A percentile compares a stretch with the other conserved stretches of the same genome.
phyloP scores from a whole-genome alignment of 495 filamentous ascomycete genomes.

The Hypoxylon cercidicola region DNA sequence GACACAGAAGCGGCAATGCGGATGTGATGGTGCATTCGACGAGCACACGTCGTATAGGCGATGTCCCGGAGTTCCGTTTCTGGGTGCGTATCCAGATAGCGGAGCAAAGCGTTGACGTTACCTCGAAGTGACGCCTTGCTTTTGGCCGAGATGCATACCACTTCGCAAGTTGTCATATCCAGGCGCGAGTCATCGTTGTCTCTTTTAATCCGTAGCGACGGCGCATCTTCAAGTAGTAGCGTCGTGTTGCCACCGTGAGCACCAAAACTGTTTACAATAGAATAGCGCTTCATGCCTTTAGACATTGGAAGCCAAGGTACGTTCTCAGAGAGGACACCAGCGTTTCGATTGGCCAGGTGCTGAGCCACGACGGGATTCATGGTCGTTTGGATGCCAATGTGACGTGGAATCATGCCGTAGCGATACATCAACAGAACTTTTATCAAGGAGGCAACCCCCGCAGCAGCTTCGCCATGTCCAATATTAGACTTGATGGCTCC shows the following conservation, averaged over 20 bases:
- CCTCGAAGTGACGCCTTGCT: constrained; percentile 43
- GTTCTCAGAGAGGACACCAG: too few species aligned
- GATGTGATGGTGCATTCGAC: constrained; percentile 70
- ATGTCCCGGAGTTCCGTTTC: constrained; percentile 52
- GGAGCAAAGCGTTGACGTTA: constrained; percentile 40
- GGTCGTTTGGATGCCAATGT: constrained; percentile 50
- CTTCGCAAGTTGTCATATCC: too few species aligned
- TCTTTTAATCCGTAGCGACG: constrained; percentile 1
- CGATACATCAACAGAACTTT: constrained; percentile 81
- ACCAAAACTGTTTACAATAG: constrained; percentile 9
- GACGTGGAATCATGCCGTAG: constrained; percentile 75
- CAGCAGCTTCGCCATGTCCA: constrained; percentile 58
- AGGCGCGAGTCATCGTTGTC: constrained; percentile 44
- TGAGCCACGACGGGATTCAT: constrained; percentile 72
- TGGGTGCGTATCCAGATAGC: constrained; percentile 53
- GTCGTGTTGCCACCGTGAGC: constrained; percentile 49
- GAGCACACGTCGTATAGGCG: constrained; percentile 76
- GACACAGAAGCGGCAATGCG: constrained; percentile 61
- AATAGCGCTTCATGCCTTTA: background rate
- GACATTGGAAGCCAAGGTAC: too few species aligned
- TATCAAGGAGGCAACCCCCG: constrained; percentile 54
- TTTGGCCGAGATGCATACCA: constrained; percentile 56
- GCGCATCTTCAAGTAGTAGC: constrained; percentile 59
- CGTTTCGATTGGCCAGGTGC: constrained; percentile 53
- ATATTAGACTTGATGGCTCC: constrained; percentile 61